Conservation (phyloP, 371 early-diverging fungal species). For the Pancytospora epiphaga region DNA sequence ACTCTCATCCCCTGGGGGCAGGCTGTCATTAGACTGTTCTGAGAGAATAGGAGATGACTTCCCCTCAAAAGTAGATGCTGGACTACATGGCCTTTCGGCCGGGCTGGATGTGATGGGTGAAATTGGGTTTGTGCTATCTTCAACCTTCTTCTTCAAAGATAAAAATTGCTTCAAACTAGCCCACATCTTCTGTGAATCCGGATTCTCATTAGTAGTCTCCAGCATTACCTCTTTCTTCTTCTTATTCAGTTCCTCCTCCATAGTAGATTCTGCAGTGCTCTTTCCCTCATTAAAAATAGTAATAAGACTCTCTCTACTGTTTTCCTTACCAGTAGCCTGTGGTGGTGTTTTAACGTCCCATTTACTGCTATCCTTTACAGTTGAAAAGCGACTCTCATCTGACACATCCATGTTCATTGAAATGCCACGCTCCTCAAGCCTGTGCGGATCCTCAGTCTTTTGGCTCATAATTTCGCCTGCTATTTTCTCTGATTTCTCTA, state of each 20-base stretch:
- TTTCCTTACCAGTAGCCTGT: no score
- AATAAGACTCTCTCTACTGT: no score
- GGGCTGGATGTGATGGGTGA: neutral
- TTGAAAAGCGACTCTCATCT: neutral
- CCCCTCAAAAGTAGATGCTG: no score
- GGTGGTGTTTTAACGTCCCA: neutral
- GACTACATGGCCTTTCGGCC: neutral
- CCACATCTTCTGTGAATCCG: neutral
- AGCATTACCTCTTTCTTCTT: neutral
- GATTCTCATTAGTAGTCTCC: neutral
- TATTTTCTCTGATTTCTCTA: conserved; percentile 72
- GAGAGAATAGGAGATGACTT: no score
- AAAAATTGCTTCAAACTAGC: neutral
- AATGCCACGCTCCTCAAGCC: neutral
- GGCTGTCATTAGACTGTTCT: no score
- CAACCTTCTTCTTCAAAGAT: neutral
- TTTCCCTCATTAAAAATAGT: no score
- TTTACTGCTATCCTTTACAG: neutral
- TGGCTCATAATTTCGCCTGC: conserved; percentile 65
- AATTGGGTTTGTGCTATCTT: neutral
- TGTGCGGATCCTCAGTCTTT: neutral
- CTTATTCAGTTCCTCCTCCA: neutral
- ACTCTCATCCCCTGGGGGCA: no score
- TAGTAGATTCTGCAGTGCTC: no score
- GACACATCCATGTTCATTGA: neutral